Evolutionary conservation across 257 asterid species (phyloP).

Genomic region (Linaria vulgaris): DNA sequence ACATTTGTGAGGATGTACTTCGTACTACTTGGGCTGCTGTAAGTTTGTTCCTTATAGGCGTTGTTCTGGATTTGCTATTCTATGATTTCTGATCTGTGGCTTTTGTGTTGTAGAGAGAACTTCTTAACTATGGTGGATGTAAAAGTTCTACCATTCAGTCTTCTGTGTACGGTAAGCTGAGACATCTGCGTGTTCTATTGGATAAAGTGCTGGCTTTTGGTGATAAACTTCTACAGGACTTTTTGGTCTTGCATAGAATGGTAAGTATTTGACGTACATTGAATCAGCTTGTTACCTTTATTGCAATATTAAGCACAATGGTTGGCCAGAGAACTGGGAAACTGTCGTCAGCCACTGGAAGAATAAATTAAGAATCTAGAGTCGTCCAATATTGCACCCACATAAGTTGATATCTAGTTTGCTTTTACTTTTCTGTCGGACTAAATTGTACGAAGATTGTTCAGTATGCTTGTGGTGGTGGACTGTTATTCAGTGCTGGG

Average conservation of each 20-base stretch:
- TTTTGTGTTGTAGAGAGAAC: conserved; percentile 54
- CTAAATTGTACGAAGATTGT: not conserved
- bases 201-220: conserved; percentile 56
- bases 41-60: conserved; percentile 33
- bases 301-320: not conserved
- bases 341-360: not conserved
- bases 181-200: conserved; percentile 45
- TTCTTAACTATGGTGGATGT: conserved; percentile 42
- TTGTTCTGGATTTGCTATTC: conserved; percentile 15
- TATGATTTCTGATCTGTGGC: conserved; percentile 5
- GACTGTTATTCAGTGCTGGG: not conserved
- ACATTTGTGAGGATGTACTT: conserved; percentile 46
- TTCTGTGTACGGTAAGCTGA: conserved; percentile 43
- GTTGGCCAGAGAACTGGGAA: not conserved
- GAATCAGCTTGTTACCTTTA: too few species aligned
- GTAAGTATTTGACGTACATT: conserved; percentile 47
- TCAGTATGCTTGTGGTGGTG: not conserved
- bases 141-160: conserved; percentile 30
- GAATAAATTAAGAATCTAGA: not conserved
- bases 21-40: conserved; percentile 56
- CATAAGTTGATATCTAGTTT: not conserved
- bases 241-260: conserved; percentile 62
- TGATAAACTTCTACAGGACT: conserved; percentile 66
- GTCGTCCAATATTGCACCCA: not conserved
- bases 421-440: too few species aligned